Evolutionary conservation across 2,329 filamentous ascomycete species (phyloP).

Genomic region (Xylariales sp.): DNA sequence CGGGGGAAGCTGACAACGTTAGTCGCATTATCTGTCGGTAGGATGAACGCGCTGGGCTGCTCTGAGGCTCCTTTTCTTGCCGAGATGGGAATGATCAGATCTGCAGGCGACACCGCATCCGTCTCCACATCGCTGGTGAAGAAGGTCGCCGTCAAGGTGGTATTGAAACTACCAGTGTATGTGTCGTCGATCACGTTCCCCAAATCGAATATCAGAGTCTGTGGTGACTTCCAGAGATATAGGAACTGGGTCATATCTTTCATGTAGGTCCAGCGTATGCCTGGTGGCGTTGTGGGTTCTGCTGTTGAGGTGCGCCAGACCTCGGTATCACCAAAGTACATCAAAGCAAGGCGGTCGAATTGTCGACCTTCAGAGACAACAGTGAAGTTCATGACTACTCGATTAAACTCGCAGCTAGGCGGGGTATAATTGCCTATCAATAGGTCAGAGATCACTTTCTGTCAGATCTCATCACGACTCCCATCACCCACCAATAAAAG

Average conservation of each 20-base stretch:
- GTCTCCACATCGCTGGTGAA: slow-evolving; percentile 38
- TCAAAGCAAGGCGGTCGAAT: slow-evolving; percentile 58
- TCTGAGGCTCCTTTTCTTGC: slow-evolving; percentile 42
- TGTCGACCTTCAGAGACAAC: slow-evolving; percentile 59
- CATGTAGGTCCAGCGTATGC: slow-evolving; percentile 59
- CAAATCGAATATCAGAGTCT: slow-evolving; percentile 64
- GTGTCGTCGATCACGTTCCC: slow-evolving; percentile 56
- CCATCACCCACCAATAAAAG: slow-evolving; percentile 18
- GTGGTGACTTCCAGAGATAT: slow-evolving; percentile 51
- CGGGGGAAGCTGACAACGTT: slow-evolving; percentile 54
- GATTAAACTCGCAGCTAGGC: slow-evolving; percentile 57
- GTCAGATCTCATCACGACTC: slow-evolving; percentile 1
- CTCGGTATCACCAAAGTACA: slow-evolving; percentile 62
- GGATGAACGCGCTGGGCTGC: slow-evolving; percentile 57
- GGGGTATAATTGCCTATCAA: slow-evolving; percentile 49
- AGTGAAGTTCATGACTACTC: slow-evolving; percentile 60
- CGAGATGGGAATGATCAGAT: slow-evolving; percentile 63
- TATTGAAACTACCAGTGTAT: slow-evolving; percentile 59
- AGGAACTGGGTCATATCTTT: slow-evolving; percentile 63
- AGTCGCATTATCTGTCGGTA: slow-evolving; percentile 58
- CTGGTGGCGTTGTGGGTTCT: slow-evolving; percentile 52
- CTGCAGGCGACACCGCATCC: slow-evolving; percentile 43
- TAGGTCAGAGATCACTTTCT: slow-evolving; percentile 11
- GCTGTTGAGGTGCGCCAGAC: slow-evolving; percentile 65
- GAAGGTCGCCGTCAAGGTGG: slow-evolving; percentile 58